Evolutionary conservation across 176 grass and related monocot genomes (phyloP).

Genomic region (Metroxylon sagu): DNA sequence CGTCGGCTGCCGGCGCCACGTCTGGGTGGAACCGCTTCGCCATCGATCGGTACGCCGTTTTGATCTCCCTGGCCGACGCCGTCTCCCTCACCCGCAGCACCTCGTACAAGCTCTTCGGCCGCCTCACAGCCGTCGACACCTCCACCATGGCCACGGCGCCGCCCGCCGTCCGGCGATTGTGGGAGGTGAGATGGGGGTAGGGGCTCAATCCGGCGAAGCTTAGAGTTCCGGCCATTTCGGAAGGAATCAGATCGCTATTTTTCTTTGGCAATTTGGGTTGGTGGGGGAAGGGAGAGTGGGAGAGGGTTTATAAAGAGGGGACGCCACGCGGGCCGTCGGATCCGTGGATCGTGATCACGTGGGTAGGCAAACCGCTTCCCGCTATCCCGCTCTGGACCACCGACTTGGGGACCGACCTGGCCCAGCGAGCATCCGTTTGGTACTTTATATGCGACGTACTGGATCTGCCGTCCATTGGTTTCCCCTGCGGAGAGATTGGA

Average conservation of each 20-base stretch:
- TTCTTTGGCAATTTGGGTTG: too few relatives aligned
- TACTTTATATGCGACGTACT: too few relatives aligned
- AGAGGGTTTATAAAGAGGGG: too few relatives aligned
- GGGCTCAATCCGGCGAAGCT: neutral
- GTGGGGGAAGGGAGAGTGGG: too few relatives aligned
- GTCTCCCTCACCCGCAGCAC: slow-evolving; percentile 42
- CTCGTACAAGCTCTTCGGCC: slow-evolving; percentile 35
- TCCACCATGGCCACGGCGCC: neutral
- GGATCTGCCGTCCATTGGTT: too few relatives aligned
- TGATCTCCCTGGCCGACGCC: slow-evolving; percentile 56
- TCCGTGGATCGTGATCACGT: too few relatives aligned
- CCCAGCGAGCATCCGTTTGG: too few relatives aligned
- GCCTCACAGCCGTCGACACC: neutral
- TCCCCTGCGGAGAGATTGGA: too few relatives aligned
- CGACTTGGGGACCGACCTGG: too few relatives aligned
- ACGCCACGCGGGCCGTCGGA: too few relatives aligned
- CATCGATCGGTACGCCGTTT: slow-evolving; percentile 55
- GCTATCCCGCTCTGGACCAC: too few relatives aligned
- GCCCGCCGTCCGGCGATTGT: neutral
- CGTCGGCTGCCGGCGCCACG: neutral
- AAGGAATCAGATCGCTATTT: neutral
- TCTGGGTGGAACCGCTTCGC: slow-evolving; percentile 67
- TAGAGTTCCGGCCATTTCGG: slow-evolving; percentile 12
- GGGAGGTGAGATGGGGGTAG: neutral
- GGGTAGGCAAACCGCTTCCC: too few relatives aligned